A percentile compares a stretch with the other conserved stretches of the same genome.
These are phyloP conservation scores for Penicillium dipodomyicola DNA, from an alignment of 495 filamentous ascomycete genomes.

Conservation along the genomic window DNA sequence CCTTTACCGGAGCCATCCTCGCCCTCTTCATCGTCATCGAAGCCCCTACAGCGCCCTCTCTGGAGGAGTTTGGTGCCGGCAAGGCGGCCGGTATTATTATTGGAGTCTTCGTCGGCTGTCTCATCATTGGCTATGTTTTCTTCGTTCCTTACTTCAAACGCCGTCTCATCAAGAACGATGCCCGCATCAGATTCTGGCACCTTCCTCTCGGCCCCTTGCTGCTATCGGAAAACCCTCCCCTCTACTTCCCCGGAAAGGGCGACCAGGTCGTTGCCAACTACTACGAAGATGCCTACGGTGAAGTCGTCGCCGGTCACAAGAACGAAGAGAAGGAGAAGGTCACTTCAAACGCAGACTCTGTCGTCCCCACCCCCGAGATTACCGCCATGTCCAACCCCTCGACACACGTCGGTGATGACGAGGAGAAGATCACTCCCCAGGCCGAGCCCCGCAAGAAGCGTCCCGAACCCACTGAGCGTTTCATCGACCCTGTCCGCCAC, in stretches of 20 bases:
- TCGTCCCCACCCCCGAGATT: slow-evolving; percentile 68
- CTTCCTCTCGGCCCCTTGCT: slow-evolving; percentile 57
- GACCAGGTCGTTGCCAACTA: slow-evolving; percentile 46
- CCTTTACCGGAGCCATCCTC: slow-evolving; percentile 56
- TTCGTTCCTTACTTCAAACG: slow-evolving; percentile 64
- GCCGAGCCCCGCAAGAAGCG: slow-evolving; percentile 26
- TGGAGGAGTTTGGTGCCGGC: slow-evolving; percentile 50
- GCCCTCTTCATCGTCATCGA: slow-evolving; percentile 59
- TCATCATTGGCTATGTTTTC: slow-evolving; percentile 52
- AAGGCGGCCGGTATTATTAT: slow-evolving; percentile 56
- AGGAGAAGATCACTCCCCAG: slow-evolving; percentile 56
- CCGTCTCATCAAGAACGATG: slow-evolving; percentile 54
- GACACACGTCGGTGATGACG: slow-evolving; percentile 47
- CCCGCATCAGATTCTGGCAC: slow-evolving; percentile 56
- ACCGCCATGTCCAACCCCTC: slow-evolving; percentile 49
- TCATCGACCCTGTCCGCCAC: slow-evolving; percentile 32
- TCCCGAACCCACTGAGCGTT: slow-evolving; percentile 34
- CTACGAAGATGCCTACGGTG: slow-evolving; percentile 44
- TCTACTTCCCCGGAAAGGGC: slow-evolving; percentile 48
- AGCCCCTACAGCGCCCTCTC: slow-evolving; percentile 31
- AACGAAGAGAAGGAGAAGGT: slow-evolving; percentile 8
- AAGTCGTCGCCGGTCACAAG: slow-evolving; percentile 25
- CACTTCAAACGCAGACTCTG: slow-evolving; percentile 49
- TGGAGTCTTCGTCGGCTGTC: slow-evolving; percentile 55
- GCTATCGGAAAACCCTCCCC: slow-evolving; percentile 41